Base-by-base conservation (phyloP, 306 rosid genomes). In the Neltuma alba region DNA sequence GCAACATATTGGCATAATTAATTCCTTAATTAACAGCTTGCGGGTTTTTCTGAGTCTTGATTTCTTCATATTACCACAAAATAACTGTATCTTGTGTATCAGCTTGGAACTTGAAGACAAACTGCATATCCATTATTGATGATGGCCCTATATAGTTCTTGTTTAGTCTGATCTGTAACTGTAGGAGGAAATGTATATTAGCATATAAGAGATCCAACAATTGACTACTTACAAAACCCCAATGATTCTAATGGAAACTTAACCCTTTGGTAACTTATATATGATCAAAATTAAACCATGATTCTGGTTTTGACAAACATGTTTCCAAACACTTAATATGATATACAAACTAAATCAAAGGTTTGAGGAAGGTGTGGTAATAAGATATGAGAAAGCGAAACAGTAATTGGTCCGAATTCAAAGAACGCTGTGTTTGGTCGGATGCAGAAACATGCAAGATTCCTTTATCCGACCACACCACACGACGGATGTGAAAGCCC, bases 401-500 rank as follows among this genome's bases (percentile, higher is more conserved):
- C 1, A 7, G 34, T 33, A 44, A 14, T 66, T 10, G 21, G 73
- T 40, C 52, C n/a, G 28, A 68, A 68, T 68, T 6, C 73, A 68
- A 68, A 40, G 73, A 41, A 68, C 34, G 31, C 50, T n/a, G 44
- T 36, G 54, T 68, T 38, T 41, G 73, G 54, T 68, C 37, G 54
- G 54, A 68, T 40, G 54, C 45, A 66, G 25, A 65, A 65, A 20
- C 23, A 66, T n/a, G 44, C 12, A 38, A 66, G 72, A 66, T 66
- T 66, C 72, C 71, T n/a, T 38, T 23, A 37, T n/a, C 72, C 33
- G 33, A 68, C 73, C 52, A 23, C 73, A 68, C 23, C 41, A 62
- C 31, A n/a, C 33, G 72, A 67, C 15, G 63, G 63, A 57, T 40
- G 31, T 68, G 73, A 68, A 23, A 40, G 73, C 47, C 52, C 34